Evolutionary conservation across 768 basidiomycete species (phyloP).

Genomic region (Podaxis rugospora): DNA sequence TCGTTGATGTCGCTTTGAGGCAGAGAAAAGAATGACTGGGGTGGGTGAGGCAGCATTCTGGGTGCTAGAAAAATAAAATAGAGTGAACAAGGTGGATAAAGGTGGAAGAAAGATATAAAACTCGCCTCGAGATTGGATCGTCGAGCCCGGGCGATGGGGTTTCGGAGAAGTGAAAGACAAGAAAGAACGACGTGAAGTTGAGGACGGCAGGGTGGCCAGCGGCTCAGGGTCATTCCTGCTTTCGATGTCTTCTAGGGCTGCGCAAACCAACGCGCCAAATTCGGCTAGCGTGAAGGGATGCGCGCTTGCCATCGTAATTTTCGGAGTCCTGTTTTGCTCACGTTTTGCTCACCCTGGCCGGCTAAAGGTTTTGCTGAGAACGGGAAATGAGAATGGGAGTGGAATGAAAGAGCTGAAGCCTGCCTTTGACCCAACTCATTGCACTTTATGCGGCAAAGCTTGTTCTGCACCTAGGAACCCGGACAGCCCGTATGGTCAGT

Average conservation of each 20-base stretch:
- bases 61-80: neutral
- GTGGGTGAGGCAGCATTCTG: neutral
- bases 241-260: conserved; percentile 6
- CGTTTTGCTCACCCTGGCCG: neutral
- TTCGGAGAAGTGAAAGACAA: conserved; percentile 4
- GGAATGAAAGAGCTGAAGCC: neutral
- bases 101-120: neutral
- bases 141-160: neutral
- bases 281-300: conserved; percentile 10
- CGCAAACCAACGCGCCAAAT: conserved; percentile 4
- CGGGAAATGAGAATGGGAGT: neutral
- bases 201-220: neutral
- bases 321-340: neutral
- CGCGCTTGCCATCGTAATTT: neutral
- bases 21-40: conserved; percentile 4
- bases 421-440: neutral
- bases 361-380: neutral
- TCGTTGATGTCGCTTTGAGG: neutral
- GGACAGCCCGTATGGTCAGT: neutral
- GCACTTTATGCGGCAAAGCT: conserved; percentile 9
- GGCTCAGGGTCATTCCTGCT: neutral
- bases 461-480: neutral
- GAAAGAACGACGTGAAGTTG: conserved; percentile 5
- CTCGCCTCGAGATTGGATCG: neutral
- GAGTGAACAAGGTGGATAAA: neutral